Evolutionary conservation across 768 basidiomycete genomes (phyloP), one percentile per base, ranked within the genome.

Genomic region (Mycena rebaudengoi): DNA sequence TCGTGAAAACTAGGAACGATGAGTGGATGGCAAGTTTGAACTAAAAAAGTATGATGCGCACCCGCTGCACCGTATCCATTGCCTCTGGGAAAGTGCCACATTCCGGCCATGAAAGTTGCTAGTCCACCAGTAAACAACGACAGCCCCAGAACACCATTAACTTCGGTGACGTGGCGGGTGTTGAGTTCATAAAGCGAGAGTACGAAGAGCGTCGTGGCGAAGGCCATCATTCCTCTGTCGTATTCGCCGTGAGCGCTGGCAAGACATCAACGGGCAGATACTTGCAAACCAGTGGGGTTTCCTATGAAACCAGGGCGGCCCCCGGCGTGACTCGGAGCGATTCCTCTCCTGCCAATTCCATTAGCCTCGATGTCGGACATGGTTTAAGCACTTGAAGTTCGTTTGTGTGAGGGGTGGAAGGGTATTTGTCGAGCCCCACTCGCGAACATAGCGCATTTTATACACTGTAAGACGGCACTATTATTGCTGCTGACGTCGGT

Each of bases 61-160:
- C 85, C 83, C 13, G 85, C 84, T 1, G 85, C 84, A 50, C 84
- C 85, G 56, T 83, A 87, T 5, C 74, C 75, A 58, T 87, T 86
- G 5, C 82, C 83, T 11, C 77, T 72, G 10, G 80, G 77, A 65
- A 83, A 82, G 70, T 83, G 80, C 87, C 87, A 88, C 84, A 89
- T 88, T 53, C 89, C 90, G 21, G 89, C 89, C 51, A 90, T 71
- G 62, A 91, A 76, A 67, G 90, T 88, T 29, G 78, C 83, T 12
- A 90, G 83, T 60, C 90, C 89, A n/a, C 89, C 89, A 59, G 82
- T 80, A 66, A 83, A 86, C 61, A 88, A 69, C 5, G 87, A 86
- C 86, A 91, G 87, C 46, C 88, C 90, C 32, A 88, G 77, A 35
- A 88, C 79, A 18, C 82, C 79, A 53, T 86, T 86, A 44, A 83